phyloP scores from a whole-genome alignment of 345 rosid genomes.

The Syzygium aromaticum region DNA sequence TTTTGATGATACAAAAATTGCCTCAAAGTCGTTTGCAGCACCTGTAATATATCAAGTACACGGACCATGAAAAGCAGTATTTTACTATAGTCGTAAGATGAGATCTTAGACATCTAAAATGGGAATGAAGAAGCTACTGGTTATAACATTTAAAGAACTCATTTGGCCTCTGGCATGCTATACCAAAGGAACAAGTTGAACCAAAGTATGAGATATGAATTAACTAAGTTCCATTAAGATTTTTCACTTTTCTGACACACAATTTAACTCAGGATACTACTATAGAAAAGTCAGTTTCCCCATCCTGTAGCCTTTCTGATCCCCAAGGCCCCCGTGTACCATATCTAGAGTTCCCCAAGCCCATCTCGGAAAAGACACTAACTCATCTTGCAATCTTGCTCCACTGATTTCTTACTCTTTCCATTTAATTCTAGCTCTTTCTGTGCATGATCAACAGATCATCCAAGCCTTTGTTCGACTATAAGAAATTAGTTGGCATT shows the following conservation, averaged over 20 bases:
- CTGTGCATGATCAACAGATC: background rate
- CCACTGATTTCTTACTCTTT: background rate
- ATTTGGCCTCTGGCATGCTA: background rate
- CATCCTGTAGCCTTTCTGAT: background rate
- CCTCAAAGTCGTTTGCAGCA: slow-evolving; percentile 66
- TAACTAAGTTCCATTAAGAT: background rate
- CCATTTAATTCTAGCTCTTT: background rate
- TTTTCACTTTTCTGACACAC: background rate
- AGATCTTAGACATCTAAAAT: background rate
- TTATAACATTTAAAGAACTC: background rate
- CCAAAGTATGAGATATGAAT: background rate
- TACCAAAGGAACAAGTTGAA: background rate
- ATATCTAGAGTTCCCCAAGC: background rate
- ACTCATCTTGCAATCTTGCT: too few relatives aligned
- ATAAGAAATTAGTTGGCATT: background rate
- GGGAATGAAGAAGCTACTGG: background rate
- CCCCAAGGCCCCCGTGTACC: background rate
- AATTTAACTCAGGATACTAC: background rate
- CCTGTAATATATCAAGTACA: slow-evolving; percentile 34
- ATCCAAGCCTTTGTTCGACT: background rate
- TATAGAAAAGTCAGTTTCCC: background rate
- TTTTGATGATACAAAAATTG: slow-evolving; percentile 62
- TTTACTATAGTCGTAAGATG: background rate
- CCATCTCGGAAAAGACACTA: background rate
- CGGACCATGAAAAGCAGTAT: background rate